Evolutionary conservation across 228 moss, liverwort and hornwort species (phyloP).

Genomic region (Sphagnum fallax): DNA sequence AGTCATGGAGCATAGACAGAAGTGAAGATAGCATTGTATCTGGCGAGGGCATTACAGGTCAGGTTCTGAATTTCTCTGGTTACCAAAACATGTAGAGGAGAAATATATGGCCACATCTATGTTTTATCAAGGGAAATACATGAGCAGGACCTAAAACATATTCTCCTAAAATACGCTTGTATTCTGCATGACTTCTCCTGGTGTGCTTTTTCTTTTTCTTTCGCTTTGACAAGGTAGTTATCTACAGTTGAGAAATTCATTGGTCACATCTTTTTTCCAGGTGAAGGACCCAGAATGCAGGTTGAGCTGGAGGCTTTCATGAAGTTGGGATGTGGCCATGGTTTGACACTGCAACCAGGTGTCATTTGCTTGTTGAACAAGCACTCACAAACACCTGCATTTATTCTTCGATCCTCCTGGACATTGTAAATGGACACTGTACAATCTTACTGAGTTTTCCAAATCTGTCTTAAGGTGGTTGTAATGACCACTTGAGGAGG

Average conservation of each 20-base stretch:
- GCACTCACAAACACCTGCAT: slow-evolving; percentile 74
- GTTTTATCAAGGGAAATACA: too few species aligned
- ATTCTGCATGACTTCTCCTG: too few species aligned
- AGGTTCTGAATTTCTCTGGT: neutral
- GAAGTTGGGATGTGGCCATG: slow-evolving; percentile 56
- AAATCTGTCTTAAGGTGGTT: too few species aligned
- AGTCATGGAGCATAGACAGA: slow-evolving; percentile 41
- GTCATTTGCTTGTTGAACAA: slow-evolving; percentile 68
- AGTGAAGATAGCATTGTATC: slow-evolving; percentile 19
- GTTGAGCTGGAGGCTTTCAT: slow-evolving; percentile 86
- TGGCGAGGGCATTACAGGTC: slow-evolving; percentile 37
- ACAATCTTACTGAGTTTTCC: too few species aligned
- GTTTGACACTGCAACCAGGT: slow-evolving; percentile 84
- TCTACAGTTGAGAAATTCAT: too few species aligned
- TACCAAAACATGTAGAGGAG: neutral
- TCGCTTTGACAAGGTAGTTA: too few species aligned
- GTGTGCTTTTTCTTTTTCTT: too few species aligned
- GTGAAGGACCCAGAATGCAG: slow-evolving; percentile 37
- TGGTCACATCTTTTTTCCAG: slow-evolving; percentile 6
- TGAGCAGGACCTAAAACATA: too few species aligned
- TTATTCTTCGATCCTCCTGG: slow-evolving; percentile 83
- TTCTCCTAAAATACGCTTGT: too few species aligned
- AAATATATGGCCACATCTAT: neutral
- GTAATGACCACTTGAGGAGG: too few species aligned
- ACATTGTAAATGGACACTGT: slow-evolving; percentile 29